Conservation (phyloP, 495 filamentous ascomycete genomes). For the Neurospora pannonica region DNA sequence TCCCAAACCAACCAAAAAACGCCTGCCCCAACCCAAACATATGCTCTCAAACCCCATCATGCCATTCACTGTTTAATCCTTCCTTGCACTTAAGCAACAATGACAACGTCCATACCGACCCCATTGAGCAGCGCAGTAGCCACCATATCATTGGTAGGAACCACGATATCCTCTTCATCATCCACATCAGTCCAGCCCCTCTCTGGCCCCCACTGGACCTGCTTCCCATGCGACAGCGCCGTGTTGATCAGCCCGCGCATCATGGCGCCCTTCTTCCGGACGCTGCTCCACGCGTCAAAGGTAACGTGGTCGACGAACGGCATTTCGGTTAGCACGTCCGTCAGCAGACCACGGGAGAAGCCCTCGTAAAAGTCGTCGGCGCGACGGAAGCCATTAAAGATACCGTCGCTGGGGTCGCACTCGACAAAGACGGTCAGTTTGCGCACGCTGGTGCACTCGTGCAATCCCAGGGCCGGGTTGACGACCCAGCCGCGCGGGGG, state of each 20-base stretch:
- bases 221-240: constrained; percentile 38
- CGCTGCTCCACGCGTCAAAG: constrained; percentile 66
- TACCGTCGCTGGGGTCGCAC: constrained; percentile 62
- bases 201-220: constrained; percentile 60
- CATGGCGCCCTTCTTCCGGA: constrained; percentile 58
- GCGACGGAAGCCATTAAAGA: constrained; percentile 65
- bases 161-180: constrained; percentile 17
- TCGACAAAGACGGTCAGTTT: constrained; percentile 69
- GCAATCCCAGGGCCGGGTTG: constrained; percentile 53
- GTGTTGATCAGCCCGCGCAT: constrained; percentile 59
- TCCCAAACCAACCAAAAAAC: neutral
- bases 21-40: neutral
- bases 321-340: constrained; percentile 47
- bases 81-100: neutral
- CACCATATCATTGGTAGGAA: neutral
- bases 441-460: constrained; percentile 50
- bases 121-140: constrained; percentile 3
- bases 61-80: neutral
- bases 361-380: constrained; percentile 63
- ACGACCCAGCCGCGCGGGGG: constrained; percentile 69
- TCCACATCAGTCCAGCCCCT: constrained; percentile 52
- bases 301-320: constrained; percentile 54
- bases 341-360: constrained; percentile 54
- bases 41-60: neutral
- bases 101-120: constrained; percentile 2